A percentile compares a stretch with the other conserved stretches of the same genome.
phyloP scores from a whole-genome alignment of 805 yeast genomes.

The Candida odintsovae region DNA sequence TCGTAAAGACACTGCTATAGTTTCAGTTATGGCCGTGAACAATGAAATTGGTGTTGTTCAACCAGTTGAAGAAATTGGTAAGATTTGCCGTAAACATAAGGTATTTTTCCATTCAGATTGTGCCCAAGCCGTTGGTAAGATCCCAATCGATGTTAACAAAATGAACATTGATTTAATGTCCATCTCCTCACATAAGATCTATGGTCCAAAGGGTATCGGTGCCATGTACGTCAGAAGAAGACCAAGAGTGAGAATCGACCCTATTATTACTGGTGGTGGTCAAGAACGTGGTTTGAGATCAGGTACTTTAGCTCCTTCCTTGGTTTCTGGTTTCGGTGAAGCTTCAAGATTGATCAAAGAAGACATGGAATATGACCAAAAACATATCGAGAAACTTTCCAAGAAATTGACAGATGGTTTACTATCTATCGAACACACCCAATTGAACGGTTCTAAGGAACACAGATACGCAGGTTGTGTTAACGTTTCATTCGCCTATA shows the following conservation, averaged over 20 bases:
- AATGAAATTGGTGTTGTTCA: slow-evolving; percentile 98
- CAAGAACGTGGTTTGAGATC: slow-evolving; percentile 98
- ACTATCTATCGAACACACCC: slow-evolving; percentile 80
- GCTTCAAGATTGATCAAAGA: slow-evolving; percentile 79
- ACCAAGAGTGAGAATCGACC: slow-evolving; percentile 95
- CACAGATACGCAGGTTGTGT: slow-evolving; percentile 90
- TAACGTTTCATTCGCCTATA: slow-evolving; percentile 92
- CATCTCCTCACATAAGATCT: slow-evolving; percentile 91
- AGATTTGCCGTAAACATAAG: slow-evolving; percentile 77
- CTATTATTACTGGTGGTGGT: slow-evolving; percentile 95
- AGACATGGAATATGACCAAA: slow-evolving; percentile 70
- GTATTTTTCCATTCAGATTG: slow-evolving; percentile 96
- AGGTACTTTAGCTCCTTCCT: slow-evolving; percentile 96
- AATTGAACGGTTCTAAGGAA: slow-evolving; percentile 75
- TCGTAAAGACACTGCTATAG: slow-evolving; percentile 85
- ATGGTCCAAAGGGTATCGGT: slow-evolving; percentile 98
- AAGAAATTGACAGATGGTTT: slow-evolving; percentile 67
- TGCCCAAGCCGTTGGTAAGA: slow-evolving; percentile 96
- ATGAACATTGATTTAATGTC: slow-evolving; percentile 91
- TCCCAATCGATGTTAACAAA: slow-evolving; percentile 87
- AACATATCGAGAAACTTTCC: slow-evolving; percentile 67
- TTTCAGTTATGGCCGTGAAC: slow-evolving; percentile 94
- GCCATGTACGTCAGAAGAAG: slow-evolving; percentile 94
- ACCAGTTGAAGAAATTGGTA: slow-evolving; percentile 91
- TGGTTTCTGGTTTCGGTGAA: slow-evolving; percentile 94